Evolutionary conservation across 192 early-diverging fungal genomes (phyloP).

Genomic region (Podila minutissima): DNA sequence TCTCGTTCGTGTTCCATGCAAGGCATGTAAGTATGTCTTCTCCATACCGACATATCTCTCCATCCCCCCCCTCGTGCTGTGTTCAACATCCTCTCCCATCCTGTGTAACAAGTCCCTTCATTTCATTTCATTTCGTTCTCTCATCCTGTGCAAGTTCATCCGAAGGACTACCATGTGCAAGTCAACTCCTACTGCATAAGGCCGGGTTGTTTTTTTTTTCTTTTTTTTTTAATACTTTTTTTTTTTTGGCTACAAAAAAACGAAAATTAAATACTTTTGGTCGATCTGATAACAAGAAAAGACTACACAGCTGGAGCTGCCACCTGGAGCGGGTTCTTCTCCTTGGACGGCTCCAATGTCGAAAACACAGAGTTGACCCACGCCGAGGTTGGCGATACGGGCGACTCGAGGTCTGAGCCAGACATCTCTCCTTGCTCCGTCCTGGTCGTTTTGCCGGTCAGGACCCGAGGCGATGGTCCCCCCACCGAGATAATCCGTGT

Average conservation of each 20-base stretch:
- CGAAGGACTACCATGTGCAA: not conserved
- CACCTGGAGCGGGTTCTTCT: constrained; percentile 1
- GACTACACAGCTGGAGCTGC: not conserved
- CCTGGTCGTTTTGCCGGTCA: constrained; percentile 16
- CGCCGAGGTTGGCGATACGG: constrained; percentile 10
- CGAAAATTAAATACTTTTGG: constrained; percentile 4
- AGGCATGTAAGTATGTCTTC: not conserved
- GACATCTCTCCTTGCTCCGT: not conserved
- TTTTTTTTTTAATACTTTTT: not conserved
- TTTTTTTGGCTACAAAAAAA: constrained; percentile 3
- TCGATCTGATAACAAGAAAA: constrained; percentile 1
- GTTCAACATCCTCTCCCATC: not conserved
- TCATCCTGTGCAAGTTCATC: too few relatives aligned
- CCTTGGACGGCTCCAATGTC: constrained; percentile 12
- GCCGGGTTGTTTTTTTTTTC: not conserved
- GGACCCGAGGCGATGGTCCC: constrained; percentile 16
- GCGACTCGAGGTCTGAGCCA: not conserved
- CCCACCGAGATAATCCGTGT: constrained; percentile 2
- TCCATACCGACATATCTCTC: not conserved
- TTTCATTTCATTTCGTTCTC: too few relatives aligned
- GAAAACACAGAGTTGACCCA: constrained; percentile 17
- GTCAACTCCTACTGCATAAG: not conserved
- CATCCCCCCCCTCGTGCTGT: not conserved
- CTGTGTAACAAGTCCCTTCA: not conserved
- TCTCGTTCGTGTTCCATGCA: not conserved